phyloP scores from a whole-genome alignment of 495 filamentous ascomycete genomes.

The Xylaria flabelliformis region DNA sequence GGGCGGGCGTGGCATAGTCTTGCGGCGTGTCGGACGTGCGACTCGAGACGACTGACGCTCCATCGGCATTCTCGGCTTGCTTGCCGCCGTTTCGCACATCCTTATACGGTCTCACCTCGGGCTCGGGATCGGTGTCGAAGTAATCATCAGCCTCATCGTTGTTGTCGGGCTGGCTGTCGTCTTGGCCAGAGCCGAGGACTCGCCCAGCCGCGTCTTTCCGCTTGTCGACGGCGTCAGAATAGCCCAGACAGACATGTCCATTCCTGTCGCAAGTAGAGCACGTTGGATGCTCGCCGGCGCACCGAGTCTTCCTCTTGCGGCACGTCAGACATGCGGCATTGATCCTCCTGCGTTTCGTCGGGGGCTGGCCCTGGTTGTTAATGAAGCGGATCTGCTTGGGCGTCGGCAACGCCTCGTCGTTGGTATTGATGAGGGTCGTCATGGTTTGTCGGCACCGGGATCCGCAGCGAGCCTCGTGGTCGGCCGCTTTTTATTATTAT shows the following conservation, averaged over 20 bases:
- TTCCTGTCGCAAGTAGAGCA: slow-evolving; percentile 79
- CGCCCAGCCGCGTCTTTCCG: slow-evolving; percentile 44
- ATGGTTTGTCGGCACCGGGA: slow-evolving; percentile 35
- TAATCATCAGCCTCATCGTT: slow-evolving; percentile 38
- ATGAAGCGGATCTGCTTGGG: slow-evolving; percentile 76
- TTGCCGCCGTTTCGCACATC: slow-evolving; percentile 31
- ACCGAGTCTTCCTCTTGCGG: slow-evolving; percentile 83
- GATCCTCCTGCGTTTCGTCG: slow-evolving; percentile 79
- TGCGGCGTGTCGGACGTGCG: slow-evolving; percentile 34
- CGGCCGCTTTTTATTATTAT: background rate
- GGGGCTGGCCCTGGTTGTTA: slow-evolving; percentile 80
- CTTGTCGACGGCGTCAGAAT: slow-evolving; percentile 60
- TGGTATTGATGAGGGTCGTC: slow-evolving; percentile 50
- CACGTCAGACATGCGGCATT: slow-evolving; percentile 83
- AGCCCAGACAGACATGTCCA: slow-evolving; percentile 74
- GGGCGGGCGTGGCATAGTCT: slow-evolving; percentile 33
- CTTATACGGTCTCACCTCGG: slow-evolving; percentile 45
- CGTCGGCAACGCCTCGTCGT: slow-evolving; percentile 48
- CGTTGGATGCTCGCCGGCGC: slow-evolving; percentile 76
- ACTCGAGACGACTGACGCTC: slow-evolving; percentile 29
- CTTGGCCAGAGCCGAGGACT: slow-evolving; percentile 27
- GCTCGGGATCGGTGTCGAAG: slow-evolving; percentile 43
- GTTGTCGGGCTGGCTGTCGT: slow-evolving; percentile 32
- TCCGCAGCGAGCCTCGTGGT: slow-evolving; percentile 11
- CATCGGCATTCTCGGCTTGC: slow-evolving; percentile 32